Evolutionary conservation across 2,329 filamentous ascomycete genomes (phyloP), one percentile per base, ranked within the genome.

Genomic region (Pyrenophora graminea): DNA sequence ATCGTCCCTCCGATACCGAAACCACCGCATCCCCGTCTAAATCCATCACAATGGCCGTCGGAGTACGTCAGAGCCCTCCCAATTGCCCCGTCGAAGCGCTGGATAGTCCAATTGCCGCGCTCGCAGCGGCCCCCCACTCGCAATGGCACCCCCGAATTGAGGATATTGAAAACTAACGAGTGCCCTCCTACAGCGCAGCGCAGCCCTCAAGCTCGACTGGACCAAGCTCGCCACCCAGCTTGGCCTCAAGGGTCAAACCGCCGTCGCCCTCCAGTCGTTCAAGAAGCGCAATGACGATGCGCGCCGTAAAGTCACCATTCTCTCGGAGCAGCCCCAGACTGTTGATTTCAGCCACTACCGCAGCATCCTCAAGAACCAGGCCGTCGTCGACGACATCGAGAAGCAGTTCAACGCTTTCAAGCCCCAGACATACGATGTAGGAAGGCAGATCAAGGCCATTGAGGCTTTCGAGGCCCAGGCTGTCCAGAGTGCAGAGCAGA

Each of bases 201-300:
- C 93, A 83, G 92, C 93, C 79, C 86, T 95, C 80, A 99, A 97
- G 86, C 86, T 99, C 84, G 94, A 99, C 87, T 99, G 94, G 94
- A 86, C 86, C 81, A 94, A 95, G 82, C 86, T 99, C 74, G 88
- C 88, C 79, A 86, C 85, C 80, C 95, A 93, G 74, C 91, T 99
- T 72, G 93, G 93, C 77, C 91, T 99, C 77, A 90, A 90, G 78
- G 94, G 94, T 77, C 90, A 91, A 82, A 99, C 94, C 67, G 92
- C 90, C 67, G 80, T 88, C 70, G 89, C 93, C 58, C 91, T 99
- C 58, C 88, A 93, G 77, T 85, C 90, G 64, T 99, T 99, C 88
- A 99, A 99, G 86, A 94, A 96, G 87, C 92, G 94, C 81, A 97
- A 97, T 84, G 94, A 99, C 76, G 92, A 97, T 76, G 93, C 91